Evolutionary conservation across 2,329 filamentous ascomycete genomes (phyloP), one percentile per base, ranked within the genome.

Genomic region (Periconia sp.): DNA sequence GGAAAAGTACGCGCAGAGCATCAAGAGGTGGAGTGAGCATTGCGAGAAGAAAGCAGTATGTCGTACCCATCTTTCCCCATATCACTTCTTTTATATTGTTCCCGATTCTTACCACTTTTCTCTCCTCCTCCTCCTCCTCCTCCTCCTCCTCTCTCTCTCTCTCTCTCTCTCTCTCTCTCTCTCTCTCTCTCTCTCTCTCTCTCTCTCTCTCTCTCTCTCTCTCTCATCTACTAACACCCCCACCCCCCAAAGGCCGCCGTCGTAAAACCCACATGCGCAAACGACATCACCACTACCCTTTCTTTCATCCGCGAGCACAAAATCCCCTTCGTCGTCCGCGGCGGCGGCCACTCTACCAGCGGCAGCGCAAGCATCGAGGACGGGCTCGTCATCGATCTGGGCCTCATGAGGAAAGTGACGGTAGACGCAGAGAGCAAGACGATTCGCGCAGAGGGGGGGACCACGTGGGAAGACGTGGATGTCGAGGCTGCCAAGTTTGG

Each of bases 341-440:
- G 81, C 11, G 81, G 82, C 13, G 79, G 80, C 0, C 81, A 84
- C 61, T 79, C 77, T 1, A 80, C 80, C 1, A 72, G 73, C 1
- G 79, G 78, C 5, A 69, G 75, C 2, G 76, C 75, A 2, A 78
- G 77, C 1, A 75, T 75, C 1, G 58, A 74, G 28, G 75, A 76
- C 6, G 81, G 80, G 4, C 69, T 85, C 17, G 73, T 84, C 8
- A 75, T 85, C 38, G 79, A 83, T 55, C 70, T 85, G 5, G 68
- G 69, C 1, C 66, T 72, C 19, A 77, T 85, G 74, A 68, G 74
- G 3, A 56, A 65, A 2, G 78, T 84, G 4, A 65, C 59, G 0
- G 77, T 84, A 13, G 73, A 84, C 39, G 17, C 61, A 0, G 61
- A 67, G 2, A 68, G 66, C 8, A 68, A 74, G 48, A 77, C 73